These are phyloP conservation scores for Sporothrix schenckii DNA, from an alignment of 2,329 filamentous ascomycete species.

Conservation along the genomic window DNA sequence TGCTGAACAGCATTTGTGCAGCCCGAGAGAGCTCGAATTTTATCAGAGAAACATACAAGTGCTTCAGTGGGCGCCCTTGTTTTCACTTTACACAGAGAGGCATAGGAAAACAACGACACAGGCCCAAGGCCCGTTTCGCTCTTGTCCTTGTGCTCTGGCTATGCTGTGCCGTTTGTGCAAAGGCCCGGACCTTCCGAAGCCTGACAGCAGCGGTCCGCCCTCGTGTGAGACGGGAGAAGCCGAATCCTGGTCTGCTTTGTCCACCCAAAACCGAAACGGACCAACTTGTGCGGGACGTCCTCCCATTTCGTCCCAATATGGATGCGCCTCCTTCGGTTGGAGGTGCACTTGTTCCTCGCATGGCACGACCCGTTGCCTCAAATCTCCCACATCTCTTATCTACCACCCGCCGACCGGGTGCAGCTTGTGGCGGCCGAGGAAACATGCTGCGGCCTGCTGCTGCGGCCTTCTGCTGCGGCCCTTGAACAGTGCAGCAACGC, in stretches of 20 bases:
- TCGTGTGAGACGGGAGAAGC: constrained; percentile 11
- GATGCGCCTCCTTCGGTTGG: not conserved
- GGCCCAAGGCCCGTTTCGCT: not conserved
- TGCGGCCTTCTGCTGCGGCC: not conserved
- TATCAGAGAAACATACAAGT: not conserved
- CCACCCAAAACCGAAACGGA: not conserved
- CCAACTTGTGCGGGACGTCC: not conserved
- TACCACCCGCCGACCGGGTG: constrained; percentile 11
- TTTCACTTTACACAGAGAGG: not conserved
- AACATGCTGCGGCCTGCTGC: constrained; percentile 1
- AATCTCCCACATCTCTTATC: not conserved
- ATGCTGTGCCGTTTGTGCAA: constrained; percentile 6
- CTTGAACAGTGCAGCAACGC: not conserved
- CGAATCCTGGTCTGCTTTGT: not conserved
- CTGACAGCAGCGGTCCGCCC: constrained; percentile 15
- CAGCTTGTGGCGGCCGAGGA: not conserved
- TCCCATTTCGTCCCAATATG: not conserved
- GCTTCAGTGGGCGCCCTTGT: not conserved
- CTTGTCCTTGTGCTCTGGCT: not conserved
- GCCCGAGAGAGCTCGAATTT: not conserved
- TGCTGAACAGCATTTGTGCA: not conserved
- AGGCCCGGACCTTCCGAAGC: constrained; percentile 22
- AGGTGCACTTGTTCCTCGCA: constrained; percentile 23
- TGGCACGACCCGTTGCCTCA: not conserved
- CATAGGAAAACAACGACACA: not conserved